Evolutionary conservation across 345 rosid genomes (phyloP).

Genomic region (Luvunga scandens): DNA sequence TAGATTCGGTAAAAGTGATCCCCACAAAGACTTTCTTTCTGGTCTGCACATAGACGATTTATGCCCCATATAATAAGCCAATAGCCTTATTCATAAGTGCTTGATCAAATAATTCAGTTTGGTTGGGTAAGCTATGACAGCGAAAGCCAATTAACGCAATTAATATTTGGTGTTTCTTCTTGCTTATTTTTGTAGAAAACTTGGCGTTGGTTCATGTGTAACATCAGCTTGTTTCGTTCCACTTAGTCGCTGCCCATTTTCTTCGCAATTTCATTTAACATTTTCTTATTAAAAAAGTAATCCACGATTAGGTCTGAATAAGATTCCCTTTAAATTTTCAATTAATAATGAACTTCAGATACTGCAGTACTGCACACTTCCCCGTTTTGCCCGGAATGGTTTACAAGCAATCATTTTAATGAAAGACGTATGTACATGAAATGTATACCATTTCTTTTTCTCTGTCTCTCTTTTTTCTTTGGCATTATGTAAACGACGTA

Average conservation of each 20-base stretch:
- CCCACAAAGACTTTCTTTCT: slow-evolving; percentile 13
- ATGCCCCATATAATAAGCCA: neutral
- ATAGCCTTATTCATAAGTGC: neutral
- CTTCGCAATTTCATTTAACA: neutral
- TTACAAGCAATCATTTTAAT: no score
- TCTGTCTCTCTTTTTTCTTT: no score
- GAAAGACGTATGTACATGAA: no score
- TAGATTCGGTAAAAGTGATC: slow-evolving; percentile 7
- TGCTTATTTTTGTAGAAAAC: neutral
- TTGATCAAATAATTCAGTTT: slow-evolving; percentile 10
- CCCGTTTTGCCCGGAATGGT: no score
- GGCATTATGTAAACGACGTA: no score
- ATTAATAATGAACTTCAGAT: neutral
- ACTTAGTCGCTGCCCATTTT: neutral
- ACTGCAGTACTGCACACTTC: no score
- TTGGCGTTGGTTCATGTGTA: neutral
- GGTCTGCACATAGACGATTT: neutral
- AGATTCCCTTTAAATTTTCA: neutral
- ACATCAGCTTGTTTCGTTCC: slow-evolving; percentile 1
- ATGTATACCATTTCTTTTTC: no score
- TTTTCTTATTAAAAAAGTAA: neutral
- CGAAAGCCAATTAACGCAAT: neutral
- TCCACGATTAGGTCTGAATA: neutral
- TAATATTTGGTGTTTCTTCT: neutral
- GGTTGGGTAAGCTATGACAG: slow-evolving; percentile 9